Evolutionary conservation across 495 filamentous ascomycete species (phyloP).

Genomic region (Bryoglossum gracile): DNA sequence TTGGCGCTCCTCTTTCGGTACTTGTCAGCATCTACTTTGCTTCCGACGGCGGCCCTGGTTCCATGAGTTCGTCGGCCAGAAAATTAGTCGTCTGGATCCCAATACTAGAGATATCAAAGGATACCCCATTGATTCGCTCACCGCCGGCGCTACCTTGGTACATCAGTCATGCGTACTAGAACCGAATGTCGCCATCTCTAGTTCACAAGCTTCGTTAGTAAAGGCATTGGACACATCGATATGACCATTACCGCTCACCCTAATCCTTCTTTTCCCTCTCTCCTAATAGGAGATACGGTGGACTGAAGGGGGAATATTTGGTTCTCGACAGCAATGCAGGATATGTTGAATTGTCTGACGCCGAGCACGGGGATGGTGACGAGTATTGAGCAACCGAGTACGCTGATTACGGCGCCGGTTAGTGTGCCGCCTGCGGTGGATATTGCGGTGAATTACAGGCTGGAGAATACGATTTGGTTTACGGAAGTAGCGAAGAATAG

Average conservation of each 20-base stretch:
- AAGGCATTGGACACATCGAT: neutral
- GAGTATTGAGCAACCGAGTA: neutral
- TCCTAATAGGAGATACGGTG: neutral
- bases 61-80: neutral
- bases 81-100: neutral
- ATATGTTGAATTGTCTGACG: neutral
- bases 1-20: neutral
- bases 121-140: neutral
- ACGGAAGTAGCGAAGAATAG: neutral
- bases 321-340: neutral
- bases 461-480: neutral
- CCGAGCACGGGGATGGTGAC: neutral
- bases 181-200: neutral
- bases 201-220: neutral
- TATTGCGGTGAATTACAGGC: neutral
- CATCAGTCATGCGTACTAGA: neutral
- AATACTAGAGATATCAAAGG: neutral
- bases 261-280: neutral
- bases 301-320: neutral
- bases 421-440: neutral
- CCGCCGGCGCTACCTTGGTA: too few species aligned
- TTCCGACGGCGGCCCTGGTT: neutral
- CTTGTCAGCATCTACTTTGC: neutral
- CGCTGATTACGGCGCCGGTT: neutral
- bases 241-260: too few species aligned